A percentile compares a stretch with the other conserved stretches of the same genome.
Conservation (phyloP, 331 rosid species). For the Malus hybrid region DNA sequence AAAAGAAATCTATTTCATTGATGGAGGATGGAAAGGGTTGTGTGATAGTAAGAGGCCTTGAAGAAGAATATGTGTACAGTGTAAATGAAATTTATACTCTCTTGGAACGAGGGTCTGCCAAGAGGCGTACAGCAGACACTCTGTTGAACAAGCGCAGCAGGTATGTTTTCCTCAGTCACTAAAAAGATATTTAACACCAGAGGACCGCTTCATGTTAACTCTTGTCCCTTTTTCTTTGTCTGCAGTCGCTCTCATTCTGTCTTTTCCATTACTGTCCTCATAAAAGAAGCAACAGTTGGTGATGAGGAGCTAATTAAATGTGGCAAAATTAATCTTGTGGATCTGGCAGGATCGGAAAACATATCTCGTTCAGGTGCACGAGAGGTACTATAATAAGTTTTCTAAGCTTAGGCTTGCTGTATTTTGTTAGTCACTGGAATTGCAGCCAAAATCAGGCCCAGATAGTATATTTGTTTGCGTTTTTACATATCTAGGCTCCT, state of each 20-base stretch:
- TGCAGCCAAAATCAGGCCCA: neutral
- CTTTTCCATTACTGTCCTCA: constrained; percentile 74
- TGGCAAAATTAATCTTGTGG: constrained; percentile 97
- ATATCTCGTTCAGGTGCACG: constrained; percentile 95
- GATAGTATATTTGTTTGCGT: neutral
- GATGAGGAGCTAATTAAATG: constrained; percentile 92
- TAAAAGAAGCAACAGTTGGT: constrained; percentile 76
- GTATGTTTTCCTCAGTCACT: constrained; percentile 18
- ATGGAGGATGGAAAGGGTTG: constrained; percentile 98
- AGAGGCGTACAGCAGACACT: constrained; percentile 92
- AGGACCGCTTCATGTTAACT: neutral
- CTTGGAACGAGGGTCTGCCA: constrained; percentile 78
- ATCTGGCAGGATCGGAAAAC: constrained; percentile 95
- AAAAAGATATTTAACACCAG: neutral
- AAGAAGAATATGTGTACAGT: constrained; percentile 81
- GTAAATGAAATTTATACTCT: constrained; percentile 72
- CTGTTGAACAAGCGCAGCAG: constrained; percentile 91
- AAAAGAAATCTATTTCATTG: constrained; percentile 58
- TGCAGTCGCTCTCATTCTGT: constrained; percentile 97
- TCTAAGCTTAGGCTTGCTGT: neutral
- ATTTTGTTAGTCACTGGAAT: neutral
- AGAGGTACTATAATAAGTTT: constrained; percentile 43
- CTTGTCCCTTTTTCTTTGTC: constrained; percentile 1
- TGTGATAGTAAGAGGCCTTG: constrained; percentile 84
- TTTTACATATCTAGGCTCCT: neutral